Conservation (phyloP, 352 stramenopile genomes). For the Globisporangium recalcitrans region DNA sequence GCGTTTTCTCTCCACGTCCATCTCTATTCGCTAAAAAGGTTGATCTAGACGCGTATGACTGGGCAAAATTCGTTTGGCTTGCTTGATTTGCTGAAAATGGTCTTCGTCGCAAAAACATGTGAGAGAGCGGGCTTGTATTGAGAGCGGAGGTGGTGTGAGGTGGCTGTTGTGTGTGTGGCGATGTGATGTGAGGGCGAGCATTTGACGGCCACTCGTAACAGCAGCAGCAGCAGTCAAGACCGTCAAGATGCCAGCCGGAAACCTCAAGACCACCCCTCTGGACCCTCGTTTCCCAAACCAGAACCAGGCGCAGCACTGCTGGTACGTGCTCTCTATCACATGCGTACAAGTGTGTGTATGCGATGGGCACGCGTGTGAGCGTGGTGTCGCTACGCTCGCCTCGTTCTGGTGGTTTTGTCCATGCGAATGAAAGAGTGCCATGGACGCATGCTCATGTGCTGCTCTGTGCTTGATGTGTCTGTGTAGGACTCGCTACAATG, state of each 20-base stretch:
- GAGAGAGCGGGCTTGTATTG: constrained; percentile 5
- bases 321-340: constrained; percentile 24
- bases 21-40: constrained; percentile 9
- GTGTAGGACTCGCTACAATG: constrained; percentile 93
- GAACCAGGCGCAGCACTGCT: constrained; percentile 88
- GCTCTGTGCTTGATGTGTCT: not conserved
- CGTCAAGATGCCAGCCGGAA: constrained; percentile 45
- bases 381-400: not conserved
- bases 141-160: not conserved
- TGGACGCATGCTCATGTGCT: constrained; percentile 2
- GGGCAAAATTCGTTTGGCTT: constrained; percentile 18
- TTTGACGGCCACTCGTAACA: constrained; percentile 18
- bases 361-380: not conserved
- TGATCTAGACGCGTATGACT: constrained; percentile 11
- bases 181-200: constrained; percentile 1
- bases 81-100: constrained; percentile 28
- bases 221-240: constrained; percentile 3
- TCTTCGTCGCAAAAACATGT: constrained; percentile 37
- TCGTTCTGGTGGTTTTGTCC: constrained; percentile 4
- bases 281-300: constrained; percentile 85
- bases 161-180: not conserved
- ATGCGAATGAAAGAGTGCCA: not conserved
- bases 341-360: not conserved
- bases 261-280: constrained; percentile 78
- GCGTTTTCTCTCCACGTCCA: not conserved